A percentile compares a stretch with the other conserved stretches of the same genome.
These are phyloP conservation scores for Ichthyophthirius multifiliis DNA, from an alignment of 169 alveolate genomes.

Conservation along the genomic window DNA sequence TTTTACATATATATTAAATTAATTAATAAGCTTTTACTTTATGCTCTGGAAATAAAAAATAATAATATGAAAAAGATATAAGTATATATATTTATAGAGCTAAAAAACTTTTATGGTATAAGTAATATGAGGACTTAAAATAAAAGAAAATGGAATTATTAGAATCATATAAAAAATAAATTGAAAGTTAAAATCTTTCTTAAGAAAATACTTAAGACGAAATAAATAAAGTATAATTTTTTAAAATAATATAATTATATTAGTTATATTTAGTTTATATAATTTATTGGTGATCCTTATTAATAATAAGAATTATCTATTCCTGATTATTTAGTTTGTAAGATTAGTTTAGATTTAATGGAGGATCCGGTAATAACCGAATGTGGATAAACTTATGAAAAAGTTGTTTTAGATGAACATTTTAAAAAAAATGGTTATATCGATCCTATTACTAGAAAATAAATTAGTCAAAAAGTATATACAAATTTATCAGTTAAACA, in stretches of 20 bases:
- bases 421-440: conserved; percentile 30
- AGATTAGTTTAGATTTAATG: conserved; percentile 36
- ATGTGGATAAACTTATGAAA: conserved; percentile 37
- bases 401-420: conserved; percentile 21
- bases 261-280: conserved; percentile 21
- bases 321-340: conserved; percentile 32
- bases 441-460: conserved; percentile 38
- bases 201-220: neutral
- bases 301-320: conserved; percentile 10
- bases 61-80: conserved; percentile 31
- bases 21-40: no score
- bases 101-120: conserved; percentile 36
- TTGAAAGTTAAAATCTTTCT: neutral
- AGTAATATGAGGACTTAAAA: conserved; percentile 2
- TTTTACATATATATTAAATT: no score
- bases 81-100: conserved; percentile 39
- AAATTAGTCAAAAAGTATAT: conserved; percentile 20
- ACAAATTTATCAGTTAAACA: conserved; percentile 14
- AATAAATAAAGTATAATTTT: neutral
- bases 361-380: conserved; percentile 40
- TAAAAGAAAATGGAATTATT: conserved; percentile 5
- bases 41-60: conserved; percentile 20
- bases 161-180: neutral
- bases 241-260: no score
- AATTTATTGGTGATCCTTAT: conserved; percentile 28